phyloP scores from a whole-genome alignment of 805 yeast species.

The Danielozyma ontarioensis region DNA sequence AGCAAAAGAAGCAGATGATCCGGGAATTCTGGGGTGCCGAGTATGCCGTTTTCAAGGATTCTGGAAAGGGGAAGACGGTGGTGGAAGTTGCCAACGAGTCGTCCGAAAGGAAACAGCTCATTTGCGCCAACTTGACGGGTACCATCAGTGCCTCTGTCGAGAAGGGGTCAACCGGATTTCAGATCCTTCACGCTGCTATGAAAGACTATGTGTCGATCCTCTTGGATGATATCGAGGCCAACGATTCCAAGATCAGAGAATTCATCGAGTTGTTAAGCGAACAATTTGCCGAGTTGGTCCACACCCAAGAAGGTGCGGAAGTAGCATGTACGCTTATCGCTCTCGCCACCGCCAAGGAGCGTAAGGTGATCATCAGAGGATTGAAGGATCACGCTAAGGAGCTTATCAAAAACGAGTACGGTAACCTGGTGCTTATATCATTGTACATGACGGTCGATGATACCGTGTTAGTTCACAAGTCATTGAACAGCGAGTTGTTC shows the following conservation, averaged over 20 bases:
- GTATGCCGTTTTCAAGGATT: slow-evolving; percentile 82
- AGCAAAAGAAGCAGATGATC: slow-evolving; percentile 85
- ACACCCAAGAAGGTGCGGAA: slow-evolving; percentile 90
- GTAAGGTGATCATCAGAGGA: slow-evolving; percentile 69
- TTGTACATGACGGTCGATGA: slow-evolving; percentile 88
- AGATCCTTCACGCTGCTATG: slow-evolving; percentile 94
- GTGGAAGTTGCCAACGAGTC: slow-evolving; percentile 61
- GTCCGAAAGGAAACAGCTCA: slow-evolving; percentile 72
- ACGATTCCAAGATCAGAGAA: slow-evolving; percentile 63
- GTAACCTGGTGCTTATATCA: slow-evolving; percentile 74
- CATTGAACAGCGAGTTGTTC: slow-evolving; percentile 57
- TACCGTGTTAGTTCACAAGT: slow-evolving; percentile 74
- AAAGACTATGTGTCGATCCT: slow-evolving; percentile 76
- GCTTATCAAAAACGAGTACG: slow-evolving; percentile 78
- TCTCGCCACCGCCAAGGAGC: slow-evolving; percentile 84
- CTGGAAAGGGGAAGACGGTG: slow-evolving; percentile 58
- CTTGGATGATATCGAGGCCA: slow-evolving; percentile 40
- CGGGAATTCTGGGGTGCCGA: slow-evolving; percentile 97
- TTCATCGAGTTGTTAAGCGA: slow-evolving; percentile 79
- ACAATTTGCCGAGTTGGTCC: slow-evolving; percentile 91
- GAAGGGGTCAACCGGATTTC: slow-evolving; percentile 95
- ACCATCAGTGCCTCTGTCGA: slow-evolving; percentile 88
- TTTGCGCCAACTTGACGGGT: slow-evolving; percentile 70
- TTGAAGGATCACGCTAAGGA: slow-evolving; percentile 73
- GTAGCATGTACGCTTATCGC: slow-evolving; percentile 82